phyloP scores from a whole-genome alignment of 1,139 yeast genomes.

The Hansenula lynferdii region DNA sequence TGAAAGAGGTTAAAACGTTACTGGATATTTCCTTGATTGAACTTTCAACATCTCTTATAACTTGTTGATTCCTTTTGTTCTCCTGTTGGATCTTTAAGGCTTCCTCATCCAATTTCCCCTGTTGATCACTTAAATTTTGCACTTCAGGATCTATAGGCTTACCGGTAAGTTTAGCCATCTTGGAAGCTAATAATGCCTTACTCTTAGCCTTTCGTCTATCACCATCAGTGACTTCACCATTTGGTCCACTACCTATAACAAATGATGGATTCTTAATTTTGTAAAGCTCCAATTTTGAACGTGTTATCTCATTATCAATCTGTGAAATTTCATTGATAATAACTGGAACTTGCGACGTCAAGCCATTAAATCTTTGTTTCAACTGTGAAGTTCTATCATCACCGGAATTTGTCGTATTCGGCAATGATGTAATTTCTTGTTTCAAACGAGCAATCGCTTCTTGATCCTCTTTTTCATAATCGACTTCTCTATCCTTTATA shows the following conservation, averaged over 20 bases:
- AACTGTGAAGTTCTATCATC: slow-evolving; percentile 26
- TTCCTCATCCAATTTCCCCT: slow-evolving; percentile 52
- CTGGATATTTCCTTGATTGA: slow-evolving; percentile 70
- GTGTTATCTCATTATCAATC: slow-evolving; percentile 66
- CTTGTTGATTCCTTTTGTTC: slow-evolving; percentile 46
- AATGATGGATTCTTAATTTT: slow-evolving; percentile 61
- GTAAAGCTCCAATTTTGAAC: slow-evolving; percentile 58
- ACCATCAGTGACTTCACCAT: slow-evolving; percentile 76
- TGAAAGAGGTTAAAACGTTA: slow-evolving; percentile 47
- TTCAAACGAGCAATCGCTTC: slow-evolving; percentile 63
- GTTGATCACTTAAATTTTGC: slow-evolving; percentile 48
- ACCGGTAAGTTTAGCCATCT: slow-evolving; percentile 93
- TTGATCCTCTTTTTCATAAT: slow-evolving; percentile 25
- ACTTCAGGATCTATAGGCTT: slow-evolving; percentile 46
- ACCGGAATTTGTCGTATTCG: slow-evolving; percentile 21
- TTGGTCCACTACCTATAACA: slow-evolving; percentile 80
- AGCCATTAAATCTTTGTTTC: slow-evolving; percentile 29
- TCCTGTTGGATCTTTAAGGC: slow-evolving; percentile 52
- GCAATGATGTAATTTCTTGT: slow-evolving; percentile 42
- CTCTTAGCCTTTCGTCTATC: slow-evolving; percentile 78
- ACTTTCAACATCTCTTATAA: slow-evolving; percentile 66
- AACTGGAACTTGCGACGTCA: slow-evolving; percentile 66
- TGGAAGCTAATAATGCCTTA: slow-evolving; percentile 69
- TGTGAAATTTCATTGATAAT: slow-evolving; percentile 57
- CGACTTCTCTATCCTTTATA: slow-evolving; percentile 19